phyloP scores from a whole-genome alignment of 2,329 filamentous ascomycete genomes.

The Phialemoniopsis sp. region DNA sequence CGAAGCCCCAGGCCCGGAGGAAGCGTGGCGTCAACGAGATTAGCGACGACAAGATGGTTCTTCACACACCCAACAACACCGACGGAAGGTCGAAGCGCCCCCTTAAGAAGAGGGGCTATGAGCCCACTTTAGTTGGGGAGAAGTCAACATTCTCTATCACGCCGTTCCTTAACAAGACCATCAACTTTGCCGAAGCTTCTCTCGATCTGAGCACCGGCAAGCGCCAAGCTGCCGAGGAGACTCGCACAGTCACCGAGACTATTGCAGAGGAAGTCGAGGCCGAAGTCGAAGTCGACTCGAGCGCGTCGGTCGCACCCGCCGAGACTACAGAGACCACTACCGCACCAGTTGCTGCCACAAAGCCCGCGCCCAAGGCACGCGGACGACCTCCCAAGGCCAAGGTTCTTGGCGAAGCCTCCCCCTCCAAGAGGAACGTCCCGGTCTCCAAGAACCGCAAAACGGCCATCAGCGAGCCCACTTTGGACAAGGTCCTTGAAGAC shows the following conservation, averaged over 20 bases:
- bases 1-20: slow-evolving; percentile 30
- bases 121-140: slow-evolving; percentile 65
- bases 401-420: slow-evolving; percentile 37
- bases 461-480: slow-evolving; percentile 16
- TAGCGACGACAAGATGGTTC: slow-evolving; percentile 41
- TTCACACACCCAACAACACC: slow-evolving; percentile 33
- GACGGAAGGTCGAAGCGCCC: slow-evolving; percentile 33
- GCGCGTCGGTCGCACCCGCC: background rate
- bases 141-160: slow-evolving; percentile 94
- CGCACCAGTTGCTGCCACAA: slow-evolving; percentile 6
- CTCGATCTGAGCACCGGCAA: slow-evolving; percentile 10
- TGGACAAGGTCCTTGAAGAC: slow-evolving; percentile 36
- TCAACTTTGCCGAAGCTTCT: slow-evolving; percentile 42
- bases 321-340: slow-evolving; percentile 6
- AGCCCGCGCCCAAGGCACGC: slow-evolving; percentile 29
- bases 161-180: slow-evolving; percentile 74
- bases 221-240: background rate
- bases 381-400: slow-evolving; percentile 39
- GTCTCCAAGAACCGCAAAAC: slow-evolving; percentile 19
- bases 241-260: slow-evolving; percentile 13
- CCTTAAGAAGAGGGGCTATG: slow-evolving; percentile 52
- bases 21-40: slow-evolving; percentile 41
- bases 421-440: slow-evolving; percentile 34
- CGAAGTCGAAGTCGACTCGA: too few species aligned
- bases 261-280: too few species aligned